Evolutionary conservation across 2,329 filamentous ascomycete genomes (phyloP), one percentile per base, ranked within the genome.

Genomic region (Lecanicillium sp.): DNA sequence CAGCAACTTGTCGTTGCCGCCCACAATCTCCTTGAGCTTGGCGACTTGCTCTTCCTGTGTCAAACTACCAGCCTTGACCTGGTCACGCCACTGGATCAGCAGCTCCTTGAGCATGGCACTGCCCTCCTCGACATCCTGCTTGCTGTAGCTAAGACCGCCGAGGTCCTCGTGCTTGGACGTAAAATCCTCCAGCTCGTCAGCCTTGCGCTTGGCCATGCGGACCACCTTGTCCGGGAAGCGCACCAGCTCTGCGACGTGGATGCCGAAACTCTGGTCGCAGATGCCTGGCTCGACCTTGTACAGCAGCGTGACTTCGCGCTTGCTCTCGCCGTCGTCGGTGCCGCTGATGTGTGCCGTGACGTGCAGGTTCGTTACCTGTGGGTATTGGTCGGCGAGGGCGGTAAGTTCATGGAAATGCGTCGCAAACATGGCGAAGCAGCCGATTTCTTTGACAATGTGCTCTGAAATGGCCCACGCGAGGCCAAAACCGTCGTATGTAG

Each of bases 391-490:
- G 3, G 83, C 85, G 17, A 98, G 71, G 1, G 90, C 89, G 0
- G 92, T 98, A 36, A 98, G 72, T 61, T 98, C 92, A 66, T 98
- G 94, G 68, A 98, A 98, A 59, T 98, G 92, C 2, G 92, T 98
- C 5, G 94, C 92, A 57, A 98, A 98, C 61, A 96, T 81, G 41
- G 87, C 85, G 54, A 87, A 96, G 50, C 89, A 94, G 39, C 87
- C 84, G 44, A 98, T 97, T 57, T 97, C 88, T 43, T 84, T 87
- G 56, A 98, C 76, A 46, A 98, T 97, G 62, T 98, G 88, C 63
- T 98, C 92, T 0, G 87, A 94, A 45, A 98, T 98, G 36, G 92
- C 92, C 92, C 92, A 98, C 0, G 94, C 92, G n/a, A 98, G 77
- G 28, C 94, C 92, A 53, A 98, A 98, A 8, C 92, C 92, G 58